Percentiles rank a stretch among this genome's conserved stretches.
These are phyloP conservation scores for Albatrellus ellisii DNA, from an alignment of 768 basidiomycete genomes.

Conservation along the genomic window DNA sequence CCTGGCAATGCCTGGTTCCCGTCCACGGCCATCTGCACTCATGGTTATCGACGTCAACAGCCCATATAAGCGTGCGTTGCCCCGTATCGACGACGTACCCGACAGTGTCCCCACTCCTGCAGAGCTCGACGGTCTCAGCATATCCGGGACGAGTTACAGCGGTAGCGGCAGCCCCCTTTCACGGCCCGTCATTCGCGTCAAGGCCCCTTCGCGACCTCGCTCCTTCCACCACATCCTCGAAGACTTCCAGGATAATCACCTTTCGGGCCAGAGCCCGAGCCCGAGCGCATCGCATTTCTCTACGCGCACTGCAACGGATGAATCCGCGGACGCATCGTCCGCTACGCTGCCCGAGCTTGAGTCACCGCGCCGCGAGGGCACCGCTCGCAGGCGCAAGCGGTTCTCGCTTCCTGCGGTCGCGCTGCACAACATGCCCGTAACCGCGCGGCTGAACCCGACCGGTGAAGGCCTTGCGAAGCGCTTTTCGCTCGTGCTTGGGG, in stretches of 20 bases:
- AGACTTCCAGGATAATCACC: slow-evolving; percentile 33
- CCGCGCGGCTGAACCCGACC: slow-evolving; percentile 32
- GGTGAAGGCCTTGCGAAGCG: slow-evolving; percentile 30
- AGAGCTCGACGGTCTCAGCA: neutral
- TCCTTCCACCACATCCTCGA: slow-evolving; percentile 59
- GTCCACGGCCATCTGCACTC: slow-evolving; percentile 18
- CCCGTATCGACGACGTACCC: slow-evolving; percentile 14
- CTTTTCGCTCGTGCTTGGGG: slow-evolving; percentile 47
- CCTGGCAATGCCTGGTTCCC: slow-evolving; percentile 15
- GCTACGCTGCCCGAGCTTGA: slow-evolving; percentile 8
- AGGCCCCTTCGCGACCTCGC: slow-evolving; percentile 30
- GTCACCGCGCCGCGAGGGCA: slow-evolving; percentile 36
- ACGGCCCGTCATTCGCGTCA: slow-evolving; percentile 18
- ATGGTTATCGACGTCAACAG: slow-evolving; percentile 28
- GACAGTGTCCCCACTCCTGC: neutral
- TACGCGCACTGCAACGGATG: slow-evolving; percentile 12
- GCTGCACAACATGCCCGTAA: slow-evolving; percentile 59
- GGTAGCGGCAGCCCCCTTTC: slow-evolving; percentile 10
- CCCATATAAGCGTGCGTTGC: slow-evolving; percentile 14
- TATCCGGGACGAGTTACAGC: slow-evolving; percentile 1
- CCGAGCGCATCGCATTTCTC: slow-evolving; percentile 15
- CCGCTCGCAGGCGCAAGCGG: slow-evolving; percentile 47
- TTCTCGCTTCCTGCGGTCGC: slow-evolving; percentile 73
- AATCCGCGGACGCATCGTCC: slow-evolving; percentile 15
- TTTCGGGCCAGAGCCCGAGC: neutral